Base-by-base conservation (phyloP, 352 stramenopile species). In the Phytophthora megakarya region DNA sequence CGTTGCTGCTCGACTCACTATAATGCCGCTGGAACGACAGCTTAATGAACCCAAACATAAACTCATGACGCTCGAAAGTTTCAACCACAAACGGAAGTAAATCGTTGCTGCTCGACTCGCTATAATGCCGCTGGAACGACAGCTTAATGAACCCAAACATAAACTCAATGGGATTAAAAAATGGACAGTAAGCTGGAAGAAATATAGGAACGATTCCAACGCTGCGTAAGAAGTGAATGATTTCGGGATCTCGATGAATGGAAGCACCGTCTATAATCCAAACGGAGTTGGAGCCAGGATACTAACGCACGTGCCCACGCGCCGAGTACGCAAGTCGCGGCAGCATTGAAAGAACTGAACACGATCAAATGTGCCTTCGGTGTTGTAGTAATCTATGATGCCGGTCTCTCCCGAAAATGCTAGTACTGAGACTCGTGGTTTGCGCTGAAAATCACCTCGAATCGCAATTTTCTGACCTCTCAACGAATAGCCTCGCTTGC, bases 91-190 rank as follows among this genome's bases (percentile, higher is more conserved):
- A 55, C 5, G 44, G 23, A 35, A 50, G 13, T 37, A 56, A 8
- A 44, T 67, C 25, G 5, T 47, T 44, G n/a, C n/a, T n/a, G n/a
- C n/a, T 1, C 21, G 23, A 19, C 62, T 67, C 51, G 18, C 23
- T n/a, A 28, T 71, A 68, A 46, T 75, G 40, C 1, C 60, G 28
- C 48, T 62, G 30, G 15, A 63, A 63, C 22, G 51, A 57, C 5
- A 25, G 5, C 38, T 61, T 56, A 23, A 47, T 16, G 50, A 67
- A 71, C 0, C 68, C 65, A 16, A 73, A 81, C 8, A 81, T 1
- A 19, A 45, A 73, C 13, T 77, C 65, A 8, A 77, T 80, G 0
- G 68, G 68, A 22, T 80, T 75, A 39, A 75, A 70, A 45, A 80
- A 70, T 23, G 64, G 65, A 13, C 63, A 77, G 11, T 67, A 75